phyloP scores from a whole-genome alignment of 1,284 basidiomycete species.

The Papiliotrema laurentii region DNA sequence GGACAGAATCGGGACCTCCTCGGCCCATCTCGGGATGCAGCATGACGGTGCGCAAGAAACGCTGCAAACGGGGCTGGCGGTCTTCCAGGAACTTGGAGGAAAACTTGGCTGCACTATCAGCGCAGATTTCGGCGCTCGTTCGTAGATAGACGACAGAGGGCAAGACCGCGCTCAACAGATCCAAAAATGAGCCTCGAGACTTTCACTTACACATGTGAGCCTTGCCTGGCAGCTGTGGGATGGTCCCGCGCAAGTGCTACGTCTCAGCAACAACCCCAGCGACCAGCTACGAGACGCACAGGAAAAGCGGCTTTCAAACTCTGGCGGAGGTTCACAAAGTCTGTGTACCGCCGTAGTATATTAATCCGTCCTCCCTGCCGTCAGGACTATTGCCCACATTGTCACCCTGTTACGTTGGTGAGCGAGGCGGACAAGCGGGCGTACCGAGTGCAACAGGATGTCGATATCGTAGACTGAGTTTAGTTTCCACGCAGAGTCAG shows the following conservation, averaged over 20 bases:
- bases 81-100: constrained; percentile 36
- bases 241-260: constrained; percentile 29
- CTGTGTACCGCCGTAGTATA: constrained; percentile 38
- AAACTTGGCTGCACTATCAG: constrained; percentile 31
- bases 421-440: neutral
- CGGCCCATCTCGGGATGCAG: constrained; percentile 44
- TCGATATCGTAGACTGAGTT: constrained; percentile 42
- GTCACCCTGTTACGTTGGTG: neutral
- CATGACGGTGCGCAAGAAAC: constrained; percentile 38
- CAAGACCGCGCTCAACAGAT: too few relatives aligned
- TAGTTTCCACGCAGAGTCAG: neutral
- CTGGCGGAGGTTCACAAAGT: constrained; percentile 34
- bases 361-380: constrained; percentile 26
- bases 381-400: neutral
- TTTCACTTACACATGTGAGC: constrained; percentile 37
- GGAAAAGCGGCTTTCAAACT: constrained; percentile 26
- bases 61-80: constrained; percentile 34
- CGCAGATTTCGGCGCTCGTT: neutral
- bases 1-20: constrained; percentile 26
- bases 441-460: constrained; percentile 24
- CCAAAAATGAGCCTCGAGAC: too few relatives aligned
- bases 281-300: constrained; percentile 14
- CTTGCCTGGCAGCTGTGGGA: constrained; percentile 39
- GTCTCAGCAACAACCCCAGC: neutral
- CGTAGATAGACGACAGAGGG: neutral